Conservation (phyloP, 192 early-diverging fungal species). For the Nowakowskiella sp. region DNA sequence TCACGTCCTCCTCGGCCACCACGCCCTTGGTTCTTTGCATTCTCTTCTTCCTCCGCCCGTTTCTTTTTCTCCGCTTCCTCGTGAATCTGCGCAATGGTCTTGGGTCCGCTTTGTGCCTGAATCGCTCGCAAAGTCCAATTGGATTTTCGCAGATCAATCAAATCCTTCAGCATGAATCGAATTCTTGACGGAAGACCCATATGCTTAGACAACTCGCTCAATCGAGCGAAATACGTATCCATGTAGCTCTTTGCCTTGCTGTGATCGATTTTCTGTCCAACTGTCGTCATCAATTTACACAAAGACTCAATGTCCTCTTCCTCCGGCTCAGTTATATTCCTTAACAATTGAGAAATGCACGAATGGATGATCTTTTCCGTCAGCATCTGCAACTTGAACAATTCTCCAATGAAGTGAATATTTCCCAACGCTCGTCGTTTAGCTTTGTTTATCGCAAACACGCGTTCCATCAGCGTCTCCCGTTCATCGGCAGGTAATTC, state of each 20-base stretch:
- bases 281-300: constrained; percentile 83
- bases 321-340: constrained; percentile 64
- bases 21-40: constrained; percentile 2
- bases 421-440: constrained; percentile 94
- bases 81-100: constrained; percentile 90
- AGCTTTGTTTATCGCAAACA: constrained; percentile 75
- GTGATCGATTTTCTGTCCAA: constrained; percentile 74
- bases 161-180: constrained; percentile 85
- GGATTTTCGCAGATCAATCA: constrained; percentile 72
- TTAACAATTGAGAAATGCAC: constrained; percentile 77
- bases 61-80: constrained; percentile 55
- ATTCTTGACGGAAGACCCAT: constrained; percentile 72
- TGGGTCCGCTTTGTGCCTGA: constrained; percentile 59
- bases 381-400: constrained; percentile 85
- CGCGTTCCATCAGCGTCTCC: constrained; percentile 46
- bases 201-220: constrained; percentile 66
- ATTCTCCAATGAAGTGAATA: constrained; percentile 89
- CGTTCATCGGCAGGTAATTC: constrained; percentile 60
- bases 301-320: constrained; percentile 94
- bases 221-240: constrained; percentile 80
- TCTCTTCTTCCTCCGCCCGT: constrained; percentile 65
- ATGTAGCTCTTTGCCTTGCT: constrained; percentile 52
- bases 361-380: constrained; percentile 92
- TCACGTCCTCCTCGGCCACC: constrained; percentile 9
- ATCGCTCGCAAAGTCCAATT: constrained; percentile 75